Evolutionary conservation across 2,329 filamentous ascomycete genomes (phyloP).

Genomic region (Beauveria pseudobassiana): DNA sequence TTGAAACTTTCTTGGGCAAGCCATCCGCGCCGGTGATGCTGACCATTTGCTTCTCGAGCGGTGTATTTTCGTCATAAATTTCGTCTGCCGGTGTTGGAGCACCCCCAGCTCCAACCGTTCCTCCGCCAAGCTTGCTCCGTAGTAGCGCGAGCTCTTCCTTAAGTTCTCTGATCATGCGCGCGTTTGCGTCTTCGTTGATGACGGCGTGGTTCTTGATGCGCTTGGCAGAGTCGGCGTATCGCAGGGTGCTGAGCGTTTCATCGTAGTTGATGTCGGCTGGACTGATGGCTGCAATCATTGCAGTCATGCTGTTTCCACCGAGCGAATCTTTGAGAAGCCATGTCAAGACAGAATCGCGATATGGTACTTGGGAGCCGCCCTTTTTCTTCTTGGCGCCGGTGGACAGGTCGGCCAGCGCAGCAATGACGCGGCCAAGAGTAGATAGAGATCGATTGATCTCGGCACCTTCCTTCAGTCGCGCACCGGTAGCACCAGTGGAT

Average conservation of each 20-base stretch:
- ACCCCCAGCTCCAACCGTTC: constrained; percentile 37
- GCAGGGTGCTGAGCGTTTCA: constrained; percentile 88
- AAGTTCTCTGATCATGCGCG: constrained; percentile 94
- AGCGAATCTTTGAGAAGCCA: constrained; percentile 96
- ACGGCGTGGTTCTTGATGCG: constrained; percentile 99
- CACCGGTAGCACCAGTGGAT: constrained; percentile 94
- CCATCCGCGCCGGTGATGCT: constrained; percentile 85
- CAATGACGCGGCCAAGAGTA: constrained; percentile 94
- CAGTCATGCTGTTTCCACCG: constrained; percentile 97
- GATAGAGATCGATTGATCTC: constrained; percentile 98
- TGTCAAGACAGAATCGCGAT: constrained; percentile 92
- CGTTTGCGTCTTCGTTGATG: constrained; percentile 97
- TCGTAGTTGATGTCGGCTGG: constrained; percentile 99
- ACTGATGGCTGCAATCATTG: constrained; percentile 98
- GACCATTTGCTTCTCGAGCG: constrained; percentile 91
- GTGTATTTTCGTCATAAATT: constrained; percentile 85
- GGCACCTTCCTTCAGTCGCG: constrained; percentile 90
- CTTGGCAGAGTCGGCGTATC: constrained; percentile 96
- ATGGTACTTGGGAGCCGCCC: constrained; percentile 70
- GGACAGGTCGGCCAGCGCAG: constrained; percentile 84
- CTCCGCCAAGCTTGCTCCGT: constrained; percentile 72
- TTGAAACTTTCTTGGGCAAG: constrained; percentile 87
- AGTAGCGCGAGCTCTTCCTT: constrained; percentile 89
- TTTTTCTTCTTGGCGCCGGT: constrained; percentile 75
- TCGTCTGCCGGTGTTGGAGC: constrained; percentile 57